Evolutionary conservation across 2,329 filamentous ascomycete genomes (phyloP).

Genomic region (Colletotrichum sojae): DNA sequence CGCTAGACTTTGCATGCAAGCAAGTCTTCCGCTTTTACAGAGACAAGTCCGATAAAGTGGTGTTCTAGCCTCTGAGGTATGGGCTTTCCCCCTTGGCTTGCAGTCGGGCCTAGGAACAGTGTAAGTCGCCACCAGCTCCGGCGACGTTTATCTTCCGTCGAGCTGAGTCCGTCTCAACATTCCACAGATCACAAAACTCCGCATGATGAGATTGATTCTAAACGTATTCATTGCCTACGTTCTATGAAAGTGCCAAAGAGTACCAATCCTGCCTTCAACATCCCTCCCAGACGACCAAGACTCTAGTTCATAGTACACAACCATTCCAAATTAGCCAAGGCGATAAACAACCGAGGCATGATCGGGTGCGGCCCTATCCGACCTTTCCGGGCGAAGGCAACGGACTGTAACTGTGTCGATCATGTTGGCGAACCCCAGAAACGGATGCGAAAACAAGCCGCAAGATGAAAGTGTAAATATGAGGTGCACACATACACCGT

Average conservation of each 20-base stretch:
- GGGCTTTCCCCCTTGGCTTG: too few species aligned
- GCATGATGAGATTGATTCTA: not conserved
- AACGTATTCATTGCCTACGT: slow-evolving; percentile 22
- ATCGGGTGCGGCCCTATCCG: not conserved
- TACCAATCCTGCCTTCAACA: slow-evolving; percentile 8
- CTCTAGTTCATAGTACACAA: slow-evolving; percentile 22
- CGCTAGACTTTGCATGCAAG: not conserved
- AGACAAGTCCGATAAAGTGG: too few species aligned
- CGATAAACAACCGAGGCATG: slow-evolving; percentile 17
- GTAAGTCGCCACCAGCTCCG: too few species aligned
- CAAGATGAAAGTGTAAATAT: slow-evolving; percentile 30
- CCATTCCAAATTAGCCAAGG: slow-evolving; percentile 26
- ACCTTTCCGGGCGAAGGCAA: slow-evolving; percentile 1
- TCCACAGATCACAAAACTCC: too few species aligned
- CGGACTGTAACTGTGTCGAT: not conserved
- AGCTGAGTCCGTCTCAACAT: too few species aligned
- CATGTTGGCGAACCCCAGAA: slow-evolving; percentile 8
- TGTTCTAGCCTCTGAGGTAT: too few species aligned
- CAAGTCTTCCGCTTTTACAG: not conserved
- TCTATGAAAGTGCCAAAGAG: slow-evolving; percentile 17
- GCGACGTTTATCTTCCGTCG: too few species aligned
- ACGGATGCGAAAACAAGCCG: slow-evolving; percentile 18
- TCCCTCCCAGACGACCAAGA: slow-evolving; percentile 16
- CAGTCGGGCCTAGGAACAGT: too few species aligned
- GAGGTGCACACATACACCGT: slow-evolving; percentile 10